These are phyloP conservation scores for Colletotrichum gloeosporioides DNA, from an alignment of 2,329 filamentous ascomycete species.

Conservation along the genomic window DNA sequence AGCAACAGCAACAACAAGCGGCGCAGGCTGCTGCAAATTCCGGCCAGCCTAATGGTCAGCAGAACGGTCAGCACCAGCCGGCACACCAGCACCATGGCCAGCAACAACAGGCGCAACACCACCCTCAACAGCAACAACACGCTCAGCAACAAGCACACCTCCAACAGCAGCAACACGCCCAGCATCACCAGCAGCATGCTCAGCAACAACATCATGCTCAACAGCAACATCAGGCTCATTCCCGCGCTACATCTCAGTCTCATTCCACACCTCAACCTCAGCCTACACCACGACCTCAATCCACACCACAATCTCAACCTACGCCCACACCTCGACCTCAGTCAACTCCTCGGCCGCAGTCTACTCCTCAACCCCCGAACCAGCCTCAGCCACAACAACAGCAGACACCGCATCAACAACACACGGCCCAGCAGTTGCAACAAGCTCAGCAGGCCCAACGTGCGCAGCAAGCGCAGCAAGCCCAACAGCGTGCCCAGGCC, in stretches of 20 bases:
- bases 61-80: slow-evolving; percentile 19
- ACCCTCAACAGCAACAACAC: slow-evolving; percentile 10
- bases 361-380: slow-evolving; percentile 44
- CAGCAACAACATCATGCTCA: not conserved
- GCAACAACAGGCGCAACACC: slow-evolving; percentile 20
- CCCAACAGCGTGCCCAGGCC: slow-evolving; percentile 5
- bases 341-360: not conserved
- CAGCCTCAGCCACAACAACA: slow-evolving; percentile 52
- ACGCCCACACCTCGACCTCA: slow-evolving; percentile 3
- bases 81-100: slow-evolving; percentile 22
- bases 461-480: slow-evolving; percentile 27
- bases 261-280: slow-evolving; percentile 7
- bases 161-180: slow-evolving; percentile 18
- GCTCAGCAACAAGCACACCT: slow-evolving; percentile 1
- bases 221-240: slow-evolving; percentile 3
- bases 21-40: slow-evolving; percentile 33
- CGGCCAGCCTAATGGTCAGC: slow-evolving; percentile 25
- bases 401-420: not conserved
- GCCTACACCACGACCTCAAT: slow-evolving; percentile 8
- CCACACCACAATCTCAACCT: slow-evolving; percentile 4
- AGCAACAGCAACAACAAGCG: slow-evolving; percentile 54
- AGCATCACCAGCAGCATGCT: slow-evolving; percentile 13
- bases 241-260: not conserved
- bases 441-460: slow-evolving; percentile 27
- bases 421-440: not conserved